Evolutionary conservation across 2,329 filamentous ascomycete species (phyloP), one percentile per base, ranked within the genome.

Genomic region (Neocucurbitaria cava): DNA sequence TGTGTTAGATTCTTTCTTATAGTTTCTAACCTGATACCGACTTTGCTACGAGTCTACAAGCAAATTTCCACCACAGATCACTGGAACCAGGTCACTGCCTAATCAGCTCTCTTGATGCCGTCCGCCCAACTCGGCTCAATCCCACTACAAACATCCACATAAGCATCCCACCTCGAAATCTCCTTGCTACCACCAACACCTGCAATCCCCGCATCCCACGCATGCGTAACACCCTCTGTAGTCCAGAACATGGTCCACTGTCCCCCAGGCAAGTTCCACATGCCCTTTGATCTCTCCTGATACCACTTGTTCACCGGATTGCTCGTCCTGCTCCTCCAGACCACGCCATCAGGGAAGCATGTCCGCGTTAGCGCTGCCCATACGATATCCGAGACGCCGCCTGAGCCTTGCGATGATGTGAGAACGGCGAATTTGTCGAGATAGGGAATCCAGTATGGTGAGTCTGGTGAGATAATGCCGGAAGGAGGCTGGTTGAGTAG

Each of bases 161-260:
- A 83, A 31, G 82, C 81, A 57, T 75, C 69, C 77, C 80, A 83
- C 54, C 75, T 75, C 48, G 56, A 68, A 58, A 68, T 58, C 18
- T 58, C 57, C 41, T 84, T 78, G 39, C 78, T 51, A 21, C 50
- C 38, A 86, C 85, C 0, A 81, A 54, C 60, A 57, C 67, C 50
- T 64, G 60, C 52, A 60, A 81, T 81, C 42, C 84, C 77, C 43
- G 86, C 79, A 46, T 88, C 81, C 42, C 87, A 86, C 0, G 83
- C 64, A 57, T 76, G 78, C 26, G 72, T 75, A 6, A 77, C 68
- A 17, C 88, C 86, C 0, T 85, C 82, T 1, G 90, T 95, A 1
- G 95, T 99, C 93, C 95, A 99, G 71, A 99, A 99, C 92, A 98
- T 97, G 3, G 92, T 92, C 95, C 95, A 99, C 64, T 93, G 89